phyloP scores from a whole-genome alignment of 2,329 filamentous ascomycete species.

The Phaeosphaeria sp. region DNA sequence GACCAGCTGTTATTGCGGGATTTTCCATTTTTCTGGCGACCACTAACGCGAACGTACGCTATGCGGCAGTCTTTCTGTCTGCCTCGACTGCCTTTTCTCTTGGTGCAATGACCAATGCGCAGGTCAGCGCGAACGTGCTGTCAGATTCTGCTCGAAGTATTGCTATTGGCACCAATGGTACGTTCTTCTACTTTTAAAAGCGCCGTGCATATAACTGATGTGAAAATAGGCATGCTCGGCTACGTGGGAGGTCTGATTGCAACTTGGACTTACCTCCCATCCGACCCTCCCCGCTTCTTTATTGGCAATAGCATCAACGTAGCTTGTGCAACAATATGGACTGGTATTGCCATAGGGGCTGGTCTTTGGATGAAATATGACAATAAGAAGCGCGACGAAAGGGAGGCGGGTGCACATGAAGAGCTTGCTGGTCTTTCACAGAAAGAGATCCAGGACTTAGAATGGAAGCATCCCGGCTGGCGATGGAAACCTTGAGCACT shows the following conservation, averaged over 20 bases:
- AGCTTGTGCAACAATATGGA: slow-evolving; percentile 33
- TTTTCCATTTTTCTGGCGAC: neutral
- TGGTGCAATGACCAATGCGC: neutral
- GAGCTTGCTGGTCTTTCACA: slow-evolving; percentile 59
- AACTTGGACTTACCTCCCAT: neutral
- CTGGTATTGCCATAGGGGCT: slow-evolving; percentile 33
- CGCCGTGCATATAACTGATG: neutral
- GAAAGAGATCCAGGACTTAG: slow-evolving; percentile 65
- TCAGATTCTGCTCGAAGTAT: neutral
- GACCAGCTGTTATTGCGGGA: neutral
- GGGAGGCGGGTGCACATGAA: slow-evolving; percentile 55
- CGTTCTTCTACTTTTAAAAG: neutral
- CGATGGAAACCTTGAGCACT: slow-evolving; percentile 57
- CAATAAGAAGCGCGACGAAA: slow-evolving; percentile 63
- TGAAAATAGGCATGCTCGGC: neutral
- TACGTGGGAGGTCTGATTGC: neutral
- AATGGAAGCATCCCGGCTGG: slow-evolving; percentile 69
- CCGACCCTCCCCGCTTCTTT: neutral
- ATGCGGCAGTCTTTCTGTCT: neutral
- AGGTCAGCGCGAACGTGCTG: neutral
- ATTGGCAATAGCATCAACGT: slow-evolving; percentile 35
- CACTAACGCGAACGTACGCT: neutral
- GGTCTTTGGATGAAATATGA: slow-evolving; percentile 67
- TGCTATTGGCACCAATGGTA: neutral
- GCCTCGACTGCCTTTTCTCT: neutral